Percentiles rank a stretch among this genome's conserved stretches.
Evolutionary conservation across 164 flowering plant species (phyloP).

Genomic region (Tetrastigma voinierianum): DNA sequence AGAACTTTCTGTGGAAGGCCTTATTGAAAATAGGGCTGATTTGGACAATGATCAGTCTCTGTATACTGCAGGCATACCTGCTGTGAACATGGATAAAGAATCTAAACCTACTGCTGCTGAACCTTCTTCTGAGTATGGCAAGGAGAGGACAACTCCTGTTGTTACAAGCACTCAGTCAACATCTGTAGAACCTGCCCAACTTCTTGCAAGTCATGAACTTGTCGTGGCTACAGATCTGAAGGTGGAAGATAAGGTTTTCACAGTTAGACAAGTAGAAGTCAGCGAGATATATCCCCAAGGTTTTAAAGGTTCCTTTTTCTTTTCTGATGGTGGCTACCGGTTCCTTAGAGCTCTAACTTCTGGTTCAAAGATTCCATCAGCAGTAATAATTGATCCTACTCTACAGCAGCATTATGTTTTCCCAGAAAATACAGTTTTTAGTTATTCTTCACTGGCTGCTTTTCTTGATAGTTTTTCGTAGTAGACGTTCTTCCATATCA

Average conservation of each 20-base stretch:
- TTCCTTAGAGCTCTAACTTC: slow-evolving; percentile 61
- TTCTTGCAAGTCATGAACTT: slow-evolving; percentile 10
- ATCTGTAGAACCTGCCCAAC: slow-evolving; percentile 18
- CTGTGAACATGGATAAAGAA: slow-evolving; percentile 12
- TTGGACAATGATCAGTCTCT: slow-evolving; percentile 19
- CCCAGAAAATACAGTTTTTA: slow-evolving; percentile 39
- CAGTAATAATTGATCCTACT: slow-evolving; percentile 76
- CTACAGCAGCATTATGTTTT: slow-evolving; percentile 62
- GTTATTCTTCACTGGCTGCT: slow-evolving; percentile 37
- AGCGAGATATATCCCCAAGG: slow-evolving; percentile 12
- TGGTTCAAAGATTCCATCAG: slow-evolving; percentile 54
- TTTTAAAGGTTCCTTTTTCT: slow-evolving; percentile 61
- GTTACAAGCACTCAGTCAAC: slow-evolving; percentile 11
- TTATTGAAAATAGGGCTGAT: slow-evolving; percentile 16
- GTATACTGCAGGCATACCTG: slow-evolving; percentile 13
- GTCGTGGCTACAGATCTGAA: slow-evolving; percentile 17
- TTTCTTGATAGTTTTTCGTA: slow-evolving; percentile 57
- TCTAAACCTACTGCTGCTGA: slow-evolving; percentile 14
- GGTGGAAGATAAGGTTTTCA: slow-evolving; percentile 19
- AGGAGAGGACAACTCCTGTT: slow-evolving; percentile 16
- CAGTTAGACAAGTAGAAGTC: slow-evolving; percentile 15
- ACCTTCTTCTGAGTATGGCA: slow-evolving; percentile 14
- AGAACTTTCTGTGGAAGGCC: slow-evolving; percentile 19
- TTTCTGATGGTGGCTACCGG: slow-evolving; percentile 67
- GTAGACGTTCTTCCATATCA: slow-evolving; percentile 69